Conservation (phyloP, 164 flowering plant genomes). For the Stephania japonica region DNA sequence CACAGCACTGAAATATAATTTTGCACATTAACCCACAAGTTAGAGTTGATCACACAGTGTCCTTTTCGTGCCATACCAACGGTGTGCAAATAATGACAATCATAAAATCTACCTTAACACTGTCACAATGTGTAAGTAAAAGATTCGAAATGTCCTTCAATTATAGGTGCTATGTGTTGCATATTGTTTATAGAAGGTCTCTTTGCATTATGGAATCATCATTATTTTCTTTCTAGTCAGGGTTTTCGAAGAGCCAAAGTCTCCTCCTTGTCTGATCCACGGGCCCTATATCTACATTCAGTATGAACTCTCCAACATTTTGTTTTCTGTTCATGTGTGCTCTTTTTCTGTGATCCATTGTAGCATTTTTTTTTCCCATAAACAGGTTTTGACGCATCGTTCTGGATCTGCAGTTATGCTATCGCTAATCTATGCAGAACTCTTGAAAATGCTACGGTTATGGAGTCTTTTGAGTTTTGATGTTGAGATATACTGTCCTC, state of each 20-base stretch:
- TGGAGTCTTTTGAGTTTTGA: conserved; percentile 71
- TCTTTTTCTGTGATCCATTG: conserved; percentile 1
- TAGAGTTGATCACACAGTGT: too few species aligned
- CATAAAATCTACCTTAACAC: too few species aligned
- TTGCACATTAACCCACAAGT: too few species aligned
- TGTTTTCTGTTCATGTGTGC: neutral
- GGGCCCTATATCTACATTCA: conserved; percentile 73
- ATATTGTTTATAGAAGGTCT: neutral
- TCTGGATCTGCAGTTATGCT: conserved; percentile 74
- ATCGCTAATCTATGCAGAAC: conserved; percentile 68
- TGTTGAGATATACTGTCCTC: conserved; percentile 68
- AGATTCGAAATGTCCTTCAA: neutral
- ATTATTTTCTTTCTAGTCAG: conserved; percentile 26
- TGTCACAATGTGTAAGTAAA: too few species aligned
- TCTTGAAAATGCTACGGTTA: conserved; percentile 67
- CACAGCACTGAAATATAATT: too few species aligned
- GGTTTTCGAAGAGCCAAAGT: conserved; percentile 49
- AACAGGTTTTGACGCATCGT: conserved; percentile 82
- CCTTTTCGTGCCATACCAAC: too few species aligned
- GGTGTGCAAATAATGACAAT: too few species aligned
- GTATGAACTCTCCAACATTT: conserved; percentile 26
- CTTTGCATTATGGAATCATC: neutral
- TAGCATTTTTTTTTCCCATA: neutral
- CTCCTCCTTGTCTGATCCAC: conserved; percentile 32
- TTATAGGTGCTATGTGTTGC: neutral